Percentiles rank a stretch among this genome's conserved stretches.
Evolutionary conservation across 2,329 filamentous ascomycete genomes (phyloP).

Genomic region (Setomelanomma holmii): DNA sequence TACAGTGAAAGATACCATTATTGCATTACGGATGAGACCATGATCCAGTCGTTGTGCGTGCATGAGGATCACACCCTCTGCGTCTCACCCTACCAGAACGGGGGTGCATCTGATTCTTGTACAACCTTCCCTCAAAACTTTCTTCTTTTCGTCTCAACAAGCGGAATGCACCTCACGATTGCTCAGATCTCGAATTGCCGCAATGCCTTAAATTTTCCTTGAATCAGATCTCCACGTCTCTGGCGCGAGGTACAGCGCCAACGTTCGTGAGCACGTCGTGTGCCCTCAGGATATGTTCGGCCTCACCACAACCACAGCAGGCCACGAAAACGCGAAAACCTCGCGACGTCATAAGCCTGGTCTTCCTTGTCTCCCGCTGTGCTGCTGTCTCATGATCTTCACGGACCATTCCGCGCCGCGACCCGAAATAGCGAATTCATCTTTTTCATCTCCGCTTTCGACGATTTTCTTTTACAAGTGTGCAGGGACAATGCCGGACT

Average conservation of each 20-base stretch:
- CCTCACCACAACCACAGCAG: not conserved
- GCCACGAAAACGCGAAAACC: not conserved
- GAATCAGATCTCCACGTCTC: too few relatives aligned
- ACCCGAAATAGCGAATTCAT: slow-evolving; percentile 1
- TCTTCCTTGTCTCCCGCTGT: slow-evolving; percentile 13
- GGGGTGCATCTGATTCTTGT: slow-evolving; percentile 11
- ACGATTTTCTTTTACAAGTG: slow-evolving; percentile 2
- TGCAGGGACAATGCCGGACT: slow-evolving; percentile 7
- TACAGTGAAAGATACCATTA: slow-evolving; percentile 7
- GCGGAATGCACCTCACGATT: slow-evolving; percentile 1
- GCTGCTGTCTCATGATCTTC: slow-evolving; percentile 24
- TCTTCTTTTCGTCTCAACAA: slow-evolving; percentile 4
- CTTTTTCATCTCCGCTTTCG: slow-evolving; percentile 12
- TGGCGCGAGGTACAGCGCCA: not conserved
- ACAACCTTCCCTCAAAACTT: slow-evolving; percentile 12
- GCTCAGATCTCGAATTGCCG: too few relatives aligned
- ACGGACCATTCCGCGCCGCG: slow-evolving; percentile 10
- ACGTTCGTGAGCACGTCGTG: slow-evolving; percentile 7
- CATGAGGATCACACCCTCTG: slow-evolving; percentile 13
- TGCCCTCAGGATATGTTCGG: slow-evolving; percentile 17
- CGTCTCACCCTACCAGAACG: slow-evolving; percentile 19
- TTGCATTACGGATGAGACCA: slow-evolving; percentile 7
- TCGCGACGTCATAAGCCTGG: slow-evolving; percentile 23
- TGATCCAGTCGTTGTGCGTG: slow-evolving; percentile 14
- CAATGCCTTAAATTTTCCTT: too few relatives aligned